phyloP scores from a whole-genome alignment of 1,284 basidiomycete species.

The Pterulicium gracile region DNA sequence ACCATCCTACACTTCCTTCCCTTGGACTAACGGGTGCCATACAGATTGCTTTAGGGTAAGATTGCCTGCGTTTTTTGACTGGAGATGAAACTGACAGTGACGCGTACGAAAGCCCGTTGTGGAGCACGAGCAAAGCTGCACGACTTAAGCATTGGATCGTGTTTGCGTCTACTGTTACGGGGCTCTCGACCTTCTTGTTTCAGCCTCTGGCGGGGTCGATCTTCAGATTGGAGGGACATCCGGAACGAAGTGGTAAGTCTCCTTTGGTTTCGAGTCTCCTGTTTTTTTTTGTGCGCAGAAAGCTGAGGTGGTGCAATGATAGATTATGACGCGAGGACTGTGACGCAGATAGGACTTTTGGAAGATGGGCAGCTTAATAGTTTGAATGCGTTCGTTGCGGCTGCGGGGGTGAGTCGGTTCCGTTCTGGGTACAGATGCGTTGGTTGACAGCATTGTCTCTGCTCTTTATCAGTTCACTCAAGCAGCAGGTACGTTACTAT shows the following conservation, averaged over 20 bases:
- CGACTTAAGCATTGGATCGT: slow-evolving; percentile 39
- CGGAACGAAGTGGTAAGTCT: slow-evolving; percentile 23
- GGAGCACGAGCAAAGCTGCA: background rate
- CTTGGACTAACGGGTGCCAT: too few relatives aligned
- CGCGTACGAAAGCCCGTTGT: too few relatives aligned
- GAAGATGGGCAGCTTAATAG: background rate
- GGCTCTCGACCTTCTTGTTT: slow-evolving; percentile 28
- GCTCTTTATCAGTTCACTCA: slow-evolving; percentile 24
- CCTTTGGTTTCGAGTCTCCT: background rate
- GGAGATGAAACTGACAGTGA: too few relatives aligned
- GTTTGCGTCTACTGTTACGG: slow-evolving; percentile 34
- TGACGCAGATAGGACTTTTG: background rate
- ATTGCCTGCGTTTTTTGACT: too few relatives aligned
- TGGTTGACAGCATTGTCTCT: slow-evolving; percentile 2
- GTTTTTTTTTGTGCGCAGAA: slow-evolving; percentile 1
- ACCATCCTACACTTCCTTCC: background rate
- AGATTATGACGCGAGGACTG: background rate
- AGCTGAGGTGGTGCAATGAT: slow-evolving; percentile 17
- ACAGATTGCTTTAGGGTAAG: too few relatives aligned
- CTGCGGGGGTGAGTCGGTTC: slow-evolving; percentile 40
- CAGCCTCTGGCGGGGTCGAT: slow-evolving; percentile 48
- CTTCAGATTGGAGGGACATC: slow-evolving; percentile 35
- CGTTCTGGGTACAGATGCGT: background rate
- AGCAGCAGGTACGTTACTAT: slow-evolving; percentile 25
- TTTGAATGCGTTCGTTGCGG: slow-evolving; percentile 38